phyloP scores from a whole-genome alignment of 1,139 yeast genomes.

The Geotrichum klebahnii region DNA sequence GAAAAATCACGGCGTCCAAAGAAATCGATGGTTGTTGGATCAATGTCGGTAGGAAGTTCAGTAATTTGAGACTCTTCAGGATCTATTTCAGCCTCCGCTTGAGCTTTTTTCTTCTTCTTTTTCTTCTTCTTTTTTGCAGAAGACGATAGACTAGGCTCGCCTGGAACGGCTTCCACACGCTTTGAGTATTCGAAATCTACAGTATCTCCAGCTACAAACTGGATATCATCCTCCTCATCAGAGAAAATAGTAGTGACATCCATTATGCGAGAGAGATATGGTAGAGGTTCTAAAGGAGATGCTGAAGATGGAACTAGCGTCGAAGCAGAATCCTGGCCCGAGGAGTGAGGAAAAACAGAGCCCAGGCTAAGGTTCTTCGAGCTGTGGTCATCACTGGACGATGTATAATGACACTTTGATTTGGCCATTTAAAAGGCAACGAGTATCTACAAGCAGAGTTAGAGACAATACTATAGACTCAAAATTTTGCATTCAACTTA shows the following conservation, averaged over 20 bases:
- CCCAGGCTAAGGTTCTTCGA: not conserved
- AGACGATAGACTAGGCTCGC: slow-evolving; percentile 31
- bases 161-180: slow-evolving; percentile 28
- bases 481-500: not conserved
- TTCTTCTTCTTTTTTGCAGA: slow-evolving; percentile 45
- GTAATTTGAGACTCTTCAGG: not conserved
- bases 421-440: slow-evolving; percentile 13
- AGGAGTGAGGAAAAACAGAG: not conserved
- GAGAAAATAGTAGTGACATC: slow-evolving; percentile 18
- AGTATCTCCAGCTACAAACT: slow-evolving; percentile 51
- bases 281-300: not conserved
- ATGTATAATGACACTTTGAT: slow-evolving; percentile 6
- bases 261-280: slow-evolving; percentile 9
- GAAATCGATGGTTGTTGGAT: slow-evolving; percentile 11
- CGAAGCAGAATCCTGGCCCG: not conserved
- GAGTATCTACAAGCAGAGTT: not conserved
- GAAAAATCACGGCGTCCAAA: slow-evolving; percentile 33
- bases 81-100: slow-evolving; percentile 26
- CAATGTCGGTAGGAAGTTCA: not conserved
- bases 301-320: not conserved
- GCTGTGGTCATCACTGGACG: slow-evolving; percentile 8
- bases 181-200: slow-evolving; percentile 54
- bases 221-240: slow-evolving; percentile 29
- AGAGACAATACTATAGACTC: not conserved
- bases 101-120: slow-evolving; percentile 57